A percentile compares a stretch with the other conserved stretches of the same genome.
phyloP scores from a whole-genome alignment of 2,329 filamentous ascomycete species.

The Pyrenochaeta sp. region DNA sequence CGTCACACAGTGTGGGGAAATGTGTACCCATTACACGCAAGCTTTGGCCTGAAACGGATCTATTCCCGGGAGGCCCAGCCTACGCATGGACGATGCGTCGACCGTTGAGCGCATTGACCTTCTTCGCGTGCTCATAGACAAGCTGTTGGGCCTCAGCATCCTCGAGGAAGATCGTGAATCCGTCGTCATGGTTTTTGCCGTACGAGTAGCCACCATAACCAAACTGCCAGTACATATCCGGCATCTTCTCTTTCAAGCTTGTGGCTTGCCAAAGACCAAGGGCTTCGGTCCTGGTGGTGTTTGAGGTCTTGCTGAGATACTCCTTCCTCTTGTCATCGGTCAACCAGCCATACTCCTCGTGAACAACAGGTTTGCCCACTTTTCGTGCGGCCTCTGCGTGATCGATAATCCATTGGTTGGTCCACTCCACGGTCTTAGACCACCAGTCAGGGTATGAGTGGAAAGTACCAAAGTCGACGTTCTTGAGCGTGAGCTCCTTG shows the following conservation, averaged over 20 bases:
- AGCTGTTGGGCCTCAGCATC: constrained; percentile 28
- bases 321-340: constrained; percentile 58
- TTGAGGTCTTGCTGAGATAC: constrained; percentile 54
- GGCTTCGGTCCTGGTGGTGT: constrained; percentile 55
- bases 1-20: no score
- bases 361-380: constrained; percentile 61
- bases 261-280: constrained; percentile 61
- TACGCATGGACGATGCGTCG: no score
- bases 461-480: constrained; percentile 63
- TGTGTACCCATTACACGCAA: no score
- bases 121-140: constrained; percentile 30
- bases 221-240: constrained; percentile 66
- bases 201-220: constrained; percentile 61
- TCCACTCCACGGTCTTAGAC: constrained; percentile 61
- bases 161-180: constrained; percentile 65
- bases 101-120: constrained; percentile 30
- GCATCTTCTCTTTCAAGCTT: constrained; percentile 56
- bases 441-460: constrained; percentile 66
- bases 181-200: constrained; percentile 63
- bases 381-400: constrained; percentile 56
- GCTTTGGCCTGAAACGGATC: no score
- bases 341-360: constrained; percentile 64
- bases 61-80: no score
- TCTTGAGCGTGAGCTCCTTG: constrained; percentile 56
- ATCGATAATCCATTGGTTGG: constrained; percentile 63